Evolutionary conservation across 2,329 filamentous ascomycete genomes (phyloP).

Genomic region (Alternaria metachromatica): DNA sequence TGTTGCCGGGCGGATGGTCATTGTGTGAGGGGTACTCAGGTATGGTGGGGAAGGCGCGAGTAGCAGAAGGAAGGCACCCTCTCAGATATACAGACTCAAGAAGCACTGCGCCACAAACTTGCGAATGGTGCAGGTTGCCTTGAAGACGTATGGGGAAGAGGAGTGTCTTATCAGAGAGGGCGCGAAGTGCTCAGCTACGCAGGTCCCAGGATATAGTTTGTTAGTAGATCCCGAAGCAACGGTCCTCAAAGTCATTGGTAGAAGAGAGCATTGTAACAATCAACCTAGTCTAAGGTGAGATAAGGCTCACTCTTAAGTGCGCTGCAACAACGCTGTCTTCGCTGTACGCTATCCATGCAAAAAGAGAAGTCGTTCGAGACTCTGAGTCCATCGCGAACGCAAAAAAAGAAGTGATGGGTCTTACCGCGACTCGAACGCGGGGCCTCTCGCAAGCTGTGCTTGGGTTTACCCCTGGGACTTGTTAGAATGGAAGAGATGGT

Average conservation of each 20-base stretch:
- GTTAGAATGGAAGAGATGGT: background rate
- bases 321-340: no score
- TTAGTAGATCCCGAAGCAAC: background rate
- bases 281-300: background rate
- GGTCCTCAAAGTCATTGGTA: background rate
- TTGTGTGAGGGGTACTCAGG: background rate
- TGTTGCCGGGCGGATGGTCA: slow-evolving; percentile 28
- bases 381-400: background rate
- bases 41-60: background rate
- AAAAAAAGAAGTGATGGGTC: slow-evolving; percentile 16
- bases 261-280: background rate
- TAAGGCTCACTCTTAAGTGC: no score
- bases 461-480: slow-evolving; percentile 11
- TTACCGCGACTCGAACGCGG: slow-evolving; percentile 28
- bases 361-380: background rate
- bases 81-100: background rate
- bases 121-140: no score
- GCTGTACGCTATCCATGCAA: no score
- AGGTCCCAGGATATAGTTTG: background rate
- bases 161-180: background rate
- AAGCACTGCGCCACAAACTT: background rate
- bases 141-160: background rate
- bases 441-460: slow-evolving; percentile 25
- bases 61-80: background rate
- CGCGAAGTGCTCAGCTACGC: background rate